A percentile compares a stretch with the other conserved stretches of the same genome.
Evolutionary conservation across 805 yeast genomes (phyloP).

Genomic region (Myxozyma geophila): DNA sequence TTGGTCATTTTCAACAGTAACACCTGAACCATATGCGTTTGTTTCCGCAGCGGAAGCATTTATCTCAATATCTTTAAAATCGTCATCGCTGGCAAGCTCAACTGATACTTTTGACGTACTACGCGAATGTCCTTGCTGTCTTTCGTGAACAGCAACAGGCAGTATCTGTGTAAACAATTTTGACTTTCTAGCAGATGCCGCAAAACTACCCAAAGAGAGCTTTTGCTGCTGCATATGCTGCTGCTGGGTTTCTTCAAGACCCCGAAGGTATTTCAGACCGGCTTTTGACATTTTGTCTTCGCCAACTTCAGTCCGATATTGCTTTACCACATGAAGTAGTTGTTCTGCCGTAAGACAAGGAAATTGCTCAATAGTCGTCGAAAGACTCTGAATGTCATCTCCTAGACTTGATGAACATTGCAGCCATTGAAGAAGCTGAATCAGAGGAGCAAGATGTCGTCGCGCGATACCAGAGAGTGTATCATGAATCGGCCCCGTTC

Average conservation of each 20-base stretch:
- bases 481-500: constrained; percentile 29
- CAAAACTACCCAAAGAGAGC: neutral
- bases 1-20: neutral
- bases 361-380: constrained; percentile 58
- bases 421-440: constrained; percentile 85
- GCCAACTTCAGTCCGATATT: constrained; percentile 81
- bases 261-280: constrained; percentile 53
- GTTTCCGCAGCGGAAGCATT: neutral
- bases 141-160: constrained; percentile 15
- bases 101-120: constrained; percentile 6
- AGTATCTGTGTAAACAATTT: constrained; percentile 28
- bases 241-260: constrained; percentile 38
- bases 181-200: constrained; percentile 16
- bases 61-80: constrained; percentile 15
- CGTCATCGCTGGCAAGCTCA: neutral
- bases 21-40: neutral
- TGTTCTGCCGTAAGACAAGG: constrained; percentile 71
- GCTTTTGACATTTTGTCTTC: constrained; percentile 68
- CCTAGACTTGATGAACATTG: constrained; percentile 79
- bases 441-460: constrained; percentile 68
- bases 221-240: constrained; percentile 12
- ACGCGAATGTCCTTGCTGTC: constrained; percentile 10
- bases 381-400: constrained; percentile 51
- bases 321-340: constrained; percentile 67
- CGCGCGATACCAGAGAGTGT: constrained; percentile 59